Evolutionary conservation across 2,329 filamentous ascomycete genomes (phyloP).

Genomic region (Tolypocladium ovalisporum): DNA sequence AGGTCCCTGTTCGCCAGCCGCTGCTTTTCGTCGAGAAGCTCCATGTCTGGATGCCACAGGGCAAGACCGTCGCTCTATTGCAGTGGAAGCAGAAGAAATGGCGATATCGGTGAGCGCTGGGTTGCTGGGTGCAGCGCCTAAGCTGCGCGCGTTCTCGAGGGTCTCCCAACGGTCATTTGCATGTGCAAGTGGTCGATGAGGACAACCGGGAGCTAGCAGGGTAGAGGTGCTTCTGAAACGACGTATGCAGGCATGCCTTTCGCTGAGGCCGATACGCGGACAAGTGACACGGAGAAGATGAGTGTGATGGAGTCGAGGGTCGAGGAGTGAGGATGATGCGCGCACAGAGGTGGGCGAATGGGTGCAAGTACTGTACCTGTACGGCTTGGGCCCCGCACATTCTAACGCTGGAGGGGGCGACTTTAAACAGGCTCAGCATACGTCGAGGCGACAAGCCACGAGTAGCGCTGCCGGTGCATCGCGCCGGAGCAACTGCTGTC

Average conservation of each 20-base stretch:
- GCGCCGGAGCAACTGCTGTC: neutral
- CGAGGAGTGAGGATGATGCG: neutral
- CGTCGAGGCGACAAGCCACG: neutral
- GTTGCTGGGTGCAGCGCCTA: neutral
- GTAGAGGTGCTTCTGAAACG: neutral
- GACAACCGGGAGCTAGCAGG: no score
- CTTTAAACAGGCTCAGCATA: neutral
- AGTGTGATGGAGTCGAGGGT: neutral
- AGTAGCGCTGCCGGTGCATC: neutral
- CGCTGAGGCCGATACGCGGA: neutral
- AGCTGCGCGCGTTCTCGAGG: neutral
- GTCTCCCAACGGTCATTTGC: neutral
- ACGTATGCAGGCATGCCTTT: neutral
- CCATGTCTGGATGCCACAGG: constrained; percentile 9
- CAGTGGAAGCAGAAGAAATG: neutral
- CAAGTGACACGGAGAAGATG: neutral
- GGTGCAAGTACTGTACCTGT: neutral
- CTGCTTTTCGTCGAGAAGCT: constrained; percentile 16
- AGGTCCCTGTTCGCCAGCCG: constrained; percentile 6
- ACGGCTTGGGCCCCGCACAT: neutral
- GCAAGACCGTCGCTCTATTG: neutral
- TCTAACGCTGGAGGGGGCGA: neutral
- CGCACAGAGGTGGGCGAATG: neutral
- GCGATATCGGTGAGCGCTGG: neutral
- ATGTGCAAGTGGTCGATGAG: neutral